Base-by-base conservation (phyloP, 257 asterid genomes). In the Gardenia jasminoides region DNA sequence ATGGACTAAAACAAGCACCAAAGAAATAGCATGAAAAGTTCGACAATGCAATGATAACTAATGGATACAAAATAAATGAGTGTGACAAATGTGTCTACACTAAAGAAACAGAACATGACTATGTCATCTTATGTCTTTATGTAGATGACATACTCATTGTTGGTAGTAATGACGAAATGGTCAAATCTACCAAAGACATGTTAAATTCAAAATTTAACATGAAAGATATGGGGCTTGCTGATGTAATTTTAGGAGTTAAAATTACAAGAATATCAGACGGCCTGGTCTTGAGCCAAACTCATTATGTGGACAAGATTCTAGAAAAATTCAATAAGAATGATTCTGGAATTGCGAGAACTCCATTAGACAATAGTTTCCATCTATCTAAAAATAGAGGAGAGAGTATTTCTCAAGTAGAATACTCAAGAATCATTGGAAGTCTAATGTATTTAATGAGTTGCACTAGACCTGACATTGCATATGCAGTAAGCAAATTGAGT, bases 111-210 rank as follows among this genome's bases (percentile, higher is more conserved):
- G 22, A 33, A 15, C 9, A 17, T 8, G 52, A 11, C 17, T 69
- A 33, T 69, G 72, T 36, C 73, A 36, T 68, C 41, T 6, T 69
- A 33, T 69, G 74, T 69, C 61, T 54, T 16, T 54, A 69, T 69
- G 74, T 69, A 22, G 74, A 39, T 16, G 30, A 17, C 3, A 15
- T 69, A 13, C n/a, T 69, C 0, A 69, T 39, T 69, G 2, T 64
- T 64, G 10, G 33, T 9, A 64, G 12, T 10, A 64, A 64, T 64
- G 33, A 11, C 6, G 0, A 6, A 9, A 36, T 66, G 22, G 31
- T 66, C 7, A 66, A 66, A 24, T 13, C 70, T 66, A 66, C 43
- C 13, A 66, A 24, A 7, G n/a, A 28, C 33, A 66, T 66, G 70
- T 36, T 26, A 30, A 4, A 50, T 36, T 15, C 11, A 33, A 15